Evolutionary conservation across 1,284 basidiomycete genomes (phyloP), one percentile per base, ranked within the genome.

Genomic region (Marasmius tenuissimus): DNA sequence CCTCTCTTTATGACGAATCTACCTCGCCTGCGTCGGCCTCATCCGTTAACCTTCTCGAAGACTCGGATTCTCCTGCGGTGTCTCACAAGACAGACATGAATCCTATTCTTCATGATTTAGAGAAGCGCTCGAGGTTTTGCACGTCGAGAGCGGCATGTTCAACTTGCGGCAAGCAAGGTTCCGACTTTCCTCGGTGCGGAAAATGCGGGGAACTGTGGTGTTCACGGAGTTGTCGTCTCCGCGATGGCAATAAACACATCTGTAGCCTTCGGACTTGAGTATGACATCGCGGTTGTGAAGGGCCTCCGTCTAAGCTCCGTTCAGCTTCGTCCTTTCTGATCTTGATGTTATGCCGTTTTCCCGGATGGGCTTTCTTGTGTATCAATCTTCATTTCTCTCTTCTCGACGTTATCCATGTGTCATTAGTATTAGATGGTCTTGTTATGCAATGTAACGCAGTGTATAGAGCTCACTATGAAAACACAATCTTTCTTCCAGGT

Each of bases 401-500:
- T 40, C 16, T 10, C 16, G 16, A 53, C 18, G 40, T 39, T 34
- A 3, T 42, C 47, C 39, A 34, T 47, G 4, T 33, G 33, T 22
- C 8, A 45, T 27, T 27, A 4, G 27, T 27, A 27, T 27, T 27
- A 27, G 27, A 27, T 27, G 2, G 27, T 27, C 27, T 27, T 27
- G 38, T 33, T 47, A 47, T 60, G 48, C 48, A 20, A 57, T 63
- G 55, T 33, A 62, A 61, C 48, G 57, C 59, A 62, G 63, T 65
- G 62, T 57, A 65, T n/a, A 39, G 49, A 52, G 61, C 54, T 58
- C 66, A 59, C 62, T 65, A 76, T 65, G 71, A 78, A 70, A 91
- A 91, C 61, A 81, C 83, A 63, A 89, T 89, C 75, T 89, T 89
- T 67, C 80, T 88, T 39, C 88, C 88, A 72, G 85, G 83, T 59